Percentiles rank a stretch among this genome's conserved stretches.
These are phyloP conservation scores for Pseudozyma sp. DNA, from an alignment of 1,284 basidiomycete species.

Conservation along the genomic window DNA sequence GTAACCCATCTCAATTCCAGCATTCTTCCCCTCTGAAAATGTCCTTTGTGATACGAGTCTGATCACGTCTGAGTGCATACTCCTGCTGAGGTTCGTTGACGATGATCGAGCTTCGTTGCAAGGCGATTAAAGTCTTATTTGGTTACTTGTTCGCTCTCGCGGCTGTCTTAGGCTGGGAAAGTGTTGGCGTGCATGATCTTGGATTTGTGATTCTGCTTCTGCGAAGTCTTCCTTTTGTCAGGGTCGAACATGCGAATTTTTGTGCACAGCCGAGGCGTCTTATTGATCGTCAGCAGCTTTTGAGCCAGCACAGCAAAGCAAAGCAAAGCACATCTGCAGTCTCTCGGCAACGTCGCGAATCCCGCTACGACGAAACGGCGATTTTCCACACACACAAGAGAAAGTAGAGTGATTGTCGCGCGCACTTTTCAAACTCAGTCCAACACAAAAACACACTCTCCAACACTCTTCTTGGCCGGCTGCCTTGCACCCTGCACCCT, in stretches of 20 bases:
- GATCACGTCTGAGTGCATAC: not conserved
- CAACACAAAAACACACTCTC: not conserved
- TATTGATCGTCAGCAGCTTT: not conserved
- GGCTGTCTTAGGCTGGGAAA: too few species aligned
- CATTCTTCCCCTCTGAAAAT: not conserved
- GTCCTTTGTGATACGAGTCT: not conserved
- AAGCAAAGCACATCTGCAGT: not conserved
- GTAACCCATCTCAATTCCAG: not conserved
- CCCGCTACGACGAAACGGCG: conserved; percentile 1
- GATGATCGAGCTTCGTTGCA: too few species aligned
- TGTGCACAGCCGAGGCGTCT: not conserved
- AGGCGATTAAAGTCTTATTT: too few species aligned
- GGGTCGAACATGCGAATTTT: too few species aligned
- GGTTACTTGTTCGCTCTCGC: too few species aligned
- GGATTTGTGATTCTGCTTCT: too few species aligned
- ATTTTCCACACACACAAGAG: conserved; percentile 1
- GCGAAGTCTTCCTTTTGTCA: too few species aligned
- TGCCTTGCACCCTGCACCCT: not conserved
- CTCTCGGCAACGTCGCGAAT: conserved; percentile 8
- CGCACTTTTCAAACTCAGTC: conserved; percentile 6
- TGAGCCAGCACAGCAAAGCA: not conserved
- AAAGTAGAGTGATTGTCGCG: conserved; percentile 6
- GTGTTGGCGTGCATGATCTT: too few species aligned
- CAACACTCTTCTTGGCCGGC: not conserved
- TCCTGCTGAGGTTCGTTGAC: not conserved